A percentile compares a stretch with the other conserved stretches of the same genome.
Conservation (phyloP, 169 alveolate species). For the Besnoitia besnoiti region DNA sequence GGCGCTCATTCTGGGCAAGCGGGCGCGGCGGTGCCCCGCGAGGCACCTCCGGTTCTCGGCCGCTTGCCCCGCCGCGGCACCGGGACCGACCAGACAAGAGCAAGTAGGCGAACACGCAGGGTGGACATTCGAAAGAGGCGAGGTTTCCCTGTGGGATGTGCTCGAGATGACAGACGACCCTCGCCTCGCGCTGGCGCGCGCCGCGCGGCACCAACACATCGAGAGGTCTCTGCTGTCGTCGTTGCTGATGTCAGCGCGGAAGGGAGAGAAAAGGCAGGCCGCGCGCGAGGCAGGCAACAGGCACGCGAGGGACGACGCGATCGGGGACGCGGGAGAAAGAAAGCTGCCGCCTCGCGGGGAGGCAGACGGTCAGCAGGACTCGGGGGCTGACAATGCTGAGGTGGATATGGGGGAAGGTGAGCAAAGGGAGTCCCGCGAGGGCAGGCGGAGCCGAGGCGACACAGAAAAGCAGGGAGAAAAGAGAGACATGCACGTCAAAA, state of each 20-base stretch:
- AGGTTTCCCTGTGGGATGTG: slow-evolving; percentile 17
- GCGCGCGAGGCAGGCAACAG: not conserved
- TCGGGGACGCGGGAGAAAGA: not conserved
- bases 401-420: not conserved
- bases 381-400: not conserved
- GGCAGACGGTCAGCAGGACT: not conserved
- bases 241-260: not conserved
- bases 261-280: not conserved
- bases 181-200: not conserved
- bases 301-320: not conserved
- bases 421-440: not conserved
- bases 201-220: slow-evolving; percentile 22
- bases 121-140: not conserved
- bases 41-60: no score
- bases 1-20: slow-evolving; percentile 8
- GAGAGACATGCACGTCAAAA: not conserved
- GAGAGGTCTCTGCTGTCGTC: slow-evolving; percentile 19
- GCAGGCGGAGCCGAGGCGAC: not conserved
- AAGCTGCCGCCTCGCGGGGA: not conserved
- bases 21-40: not conserved
- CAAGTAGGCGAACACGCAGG: not conserved
- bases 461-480: not conserved
- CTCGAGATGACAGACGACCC: not conserved
- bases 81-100: no score
- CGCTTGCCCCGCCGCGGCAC: no score